A percentile compares a stretch with the other conserved stretches of the same genome.
Evolutionary conservation across 345 rosid genomes (phyloP).

Genomic region (Luvunga scandens): DNA sequence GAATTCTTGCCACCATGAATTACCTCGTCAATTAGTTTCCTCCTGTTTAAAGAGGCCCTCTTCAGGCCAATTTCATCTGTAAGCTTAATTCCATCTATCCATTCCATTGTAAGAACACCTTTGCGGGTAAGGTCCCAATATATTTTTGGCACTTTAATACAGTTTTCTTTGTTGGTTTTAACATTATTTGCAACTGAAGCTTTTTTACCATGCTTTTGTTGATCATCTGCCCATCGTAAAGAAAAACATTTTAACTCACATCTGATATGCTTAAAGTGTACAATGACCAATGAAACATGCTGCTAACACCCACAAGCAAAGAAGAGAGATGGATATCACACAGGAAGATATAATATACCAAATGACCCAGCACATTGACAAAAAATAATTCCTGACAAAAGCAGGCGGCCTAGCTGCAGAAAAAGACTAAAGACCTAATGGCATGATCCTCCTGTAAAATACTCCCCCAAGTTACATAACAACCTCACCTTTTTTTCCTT

Average conservation of each 20-base stretch:
- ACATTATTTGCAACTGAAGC: constrained; percentile 29
- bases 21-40: constrained; percentile 88
- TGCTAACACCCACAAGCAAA: neutral
- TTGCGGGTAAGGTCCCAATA: constrained; percentile 78
- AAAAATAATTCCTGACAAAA: neutral
- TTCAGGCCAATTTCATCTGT: constrained; percentile 64
- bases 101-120: constrained; percentile 95
- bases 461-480: neutral
- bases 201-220: constrained; percentile 27
- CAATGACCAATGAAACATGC: neutral
- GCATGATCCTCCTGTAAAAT: neutral
- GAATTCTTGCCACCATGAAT: neutral
- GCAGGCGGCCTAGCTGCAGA: neutral
- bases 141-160: constrained; percentile 85
- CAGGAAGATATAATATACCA: neutral
- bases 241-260: neutral
- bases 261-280: neutral
- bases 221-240: constrained; percentile 37
- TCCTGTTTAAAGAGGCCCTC: constrained; percentile 60
- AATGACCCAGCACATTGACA: neutral
- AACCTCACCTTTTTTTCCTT: neutral
- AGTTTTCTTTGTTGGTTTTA: constrained; percentile 35
- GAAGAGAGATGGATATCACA: neutral
- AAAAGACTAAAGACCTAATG: neutral
- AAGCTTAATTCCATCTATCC: constrained; percentile 95